These are phyloP conservation scores for Sporodiniella umbellata DNA, from an alignment of 371 early-diverging fungal species.

Conservation along the genomic window DNA sequence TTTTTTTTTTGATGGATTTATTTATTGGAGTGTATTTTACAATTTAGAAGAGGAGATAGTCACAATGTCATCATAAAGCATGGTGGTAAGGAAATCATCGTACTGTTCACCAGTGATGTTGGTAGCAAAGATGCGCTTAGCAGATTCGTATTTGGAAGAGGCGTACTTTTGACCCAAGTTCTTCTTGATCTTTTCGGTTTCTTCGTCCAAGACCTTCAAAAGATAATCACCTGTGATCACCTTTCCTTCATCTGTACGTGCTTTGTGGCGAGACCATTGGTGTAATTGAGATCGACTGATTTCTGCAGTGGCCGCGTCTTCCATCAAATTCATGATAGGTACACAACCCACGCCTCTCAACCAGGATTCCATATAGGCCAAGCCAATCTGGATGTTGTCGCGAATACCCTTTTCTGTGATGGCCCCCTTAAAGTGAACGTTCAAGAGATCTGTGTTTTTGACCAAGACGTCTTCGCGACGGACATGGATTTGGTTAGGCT, in stretches of 20 bases:
- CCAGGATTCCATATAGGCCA: conserved; percentile 96
- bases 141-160: conserved; percentile 69
- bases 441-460: conserved; percentile 77
- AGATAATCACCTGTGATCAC: conserved; percentile 74
- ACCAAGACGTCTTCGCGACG: conserved; percentile 90
- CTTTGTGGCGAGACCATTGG: conserved; percentile 94
- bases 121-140: conserved; percentile 73
- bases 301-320: conserved; percentile 85
- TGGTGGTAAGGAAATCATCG: conserved; percentile 89
- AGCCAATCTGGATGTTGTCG: conserved; percentile 86
- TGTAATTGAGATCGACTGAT: conserved; percentile 95
- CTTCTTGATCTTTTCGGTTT: conserved; percentile 66
- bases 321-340: conserved; percentile 71
- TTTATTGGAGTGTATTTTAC: conserved; percentile 10
- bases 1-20: not conserved
- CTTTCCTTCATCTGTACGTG: conserved; percentile 78
- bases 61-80: conserved; percentile 77
- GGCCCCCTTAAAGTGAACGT: conserved; percentile 73
- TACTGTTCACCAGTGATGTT: conserved; percentile 80
- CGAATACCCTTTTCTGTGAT: conserved; percentile 91
- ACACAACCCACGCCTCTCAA: conserved; percentile 93
- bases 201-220: conserved; percentile 80
- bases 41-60: conserved; percentile 18
- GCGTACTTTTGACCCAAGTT: conserved; percentile 61
- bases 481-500: conserved; percentile 91